Evolutionary conservation across 2,329 filamentous ascomycete genomes (phyloP).

Genomic region (Trichoderma sp.): DNA sequence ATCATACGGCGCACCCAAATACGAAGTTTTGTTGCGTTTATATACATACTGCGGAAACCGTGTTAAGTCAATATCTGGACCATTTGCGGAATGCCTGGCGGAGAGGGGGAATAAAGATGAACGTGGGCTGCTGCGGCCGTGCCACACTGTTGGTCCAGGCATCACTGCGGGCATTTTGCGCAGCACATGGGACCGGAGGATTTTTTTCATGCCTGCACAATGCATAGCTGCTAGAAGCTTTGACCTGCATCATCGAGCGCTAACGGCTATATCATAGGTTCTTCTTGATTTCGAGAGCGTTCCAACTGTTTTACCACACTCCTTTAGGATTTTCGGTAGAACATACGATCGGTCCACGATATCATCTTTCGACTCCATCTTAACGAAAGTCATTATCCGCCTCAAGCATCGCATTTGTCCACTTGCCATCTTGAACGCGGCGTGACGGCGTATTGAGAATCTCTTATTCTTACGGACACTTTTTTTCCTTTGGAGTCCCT

Average conservation of each 20-base stretch:
- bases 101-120: background rate
- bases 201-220: background rate
- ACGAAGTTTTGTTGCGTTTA: background rate
- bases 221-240: background rate
- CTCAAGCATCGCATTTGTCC: constrained; percentile 21
- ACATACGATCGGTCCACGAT: constrained; percentile 33
- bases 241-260: constrained; percentile 8
- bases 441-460: constrained; percentile 41
- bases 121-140: background rate
- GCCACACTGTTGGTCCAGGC: background rate
- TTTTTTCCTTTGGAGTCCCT: constrained; percentile 34
- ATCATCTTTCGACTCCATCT: constrained; percentile 28
- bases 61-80: background rate
- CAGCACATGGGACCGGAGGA: background rate
- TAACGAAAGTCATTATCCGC: constrained; percentile 23
- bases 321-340: constrained; percentile 41
- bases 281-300: constrained; percentile 42
- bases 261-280: constrained; percentile 34
- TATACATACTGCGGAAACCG: background rate
- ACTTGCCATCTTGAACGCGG: constrained; percentile 34
- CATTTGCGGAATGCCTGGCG: background rate
- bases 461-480: constrained; percentile 34
- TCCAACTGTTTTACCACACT: constrained; percentile 39
- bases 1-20: background rate
- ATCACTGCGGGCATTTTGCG: background rate